Evolutionary conservation across 208 protist species (phyloP).

Genomic region (Naegleria fowleri): DNA sequence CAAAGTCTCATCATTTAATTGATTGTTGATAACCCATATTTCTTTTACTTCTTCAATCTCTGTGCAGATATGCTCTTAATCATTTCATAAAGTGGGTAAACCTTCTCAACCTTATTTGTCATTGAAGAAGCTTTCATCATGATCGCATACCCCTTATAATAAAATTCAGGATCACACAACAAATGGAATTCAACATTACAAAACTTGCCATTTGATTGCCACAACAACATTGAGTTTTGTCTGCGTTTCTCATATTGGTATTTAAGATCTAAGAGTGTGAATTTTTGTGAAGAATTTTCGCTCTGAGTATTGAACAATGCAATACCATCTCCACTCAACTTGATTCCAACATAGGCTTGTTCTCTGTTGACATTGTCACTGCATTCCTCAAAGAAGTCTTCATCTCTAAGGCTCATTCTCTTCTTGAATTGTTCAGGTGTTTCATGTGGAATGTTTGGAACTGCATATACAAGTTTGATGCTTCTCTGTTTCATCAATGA

Average conservation of each 20-base stretch:
- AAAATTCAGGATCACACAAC: neutral
- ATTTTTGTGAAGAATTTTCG: neutral
- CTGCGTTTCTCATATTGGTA: neutral
- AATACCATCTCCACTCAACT: neutral
- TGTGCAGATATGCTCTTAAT: no score
- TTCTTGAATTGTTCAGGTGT: neutral
- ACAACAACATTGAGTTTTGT: neutral
- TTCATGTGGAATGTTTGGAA: neutral
- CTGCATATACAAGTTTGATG: neutral
- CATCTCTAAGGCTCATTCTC: neutral
- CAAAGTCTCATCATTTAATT: no score
- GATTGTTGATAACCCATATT: no score
- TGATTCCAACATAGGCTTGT: neutral
- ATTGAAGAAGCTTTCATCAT: neutral
- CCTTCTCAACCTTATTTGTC: neutral
- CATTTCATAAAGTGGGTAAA: neutral
- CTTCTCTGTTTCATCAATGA: neutral
- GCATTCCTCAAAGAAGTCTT: neutral
- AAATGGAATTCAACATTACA: neutral
- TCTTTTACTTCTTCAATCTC: no score
- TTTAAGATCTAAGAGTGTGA: neutral
- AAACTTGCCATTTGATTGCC: neutral
- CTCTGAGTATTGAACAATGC: neutral
- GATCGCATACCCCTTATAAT: neutral
- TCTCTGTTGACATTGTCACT: neutral